phyloP scores from a whole-genome alignment of 2,329 filamentous ascomycete species.

The Polytolypa hystricis region DNA sequence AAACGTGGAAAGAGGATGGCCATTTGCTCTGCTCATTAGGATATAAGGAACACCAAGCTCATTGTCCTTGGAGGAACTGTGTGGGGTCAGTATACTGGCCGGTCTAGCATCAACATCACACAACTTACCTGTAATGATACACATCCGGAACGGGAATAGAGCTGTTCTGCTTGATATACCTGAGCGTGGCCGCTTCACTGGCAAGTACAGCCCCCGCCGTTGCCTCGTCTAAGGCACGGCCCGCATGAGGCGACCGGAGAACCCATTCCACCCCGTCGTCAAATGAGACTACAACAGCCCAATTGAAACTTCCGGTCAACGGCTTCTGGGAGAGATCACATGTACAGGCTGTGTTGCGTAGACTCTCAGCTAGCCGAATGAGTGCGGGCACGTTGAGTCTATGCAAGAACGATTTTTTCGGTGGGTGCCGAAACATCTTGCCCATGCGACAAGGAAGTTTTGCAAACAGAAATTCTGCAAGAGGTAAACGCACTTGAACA shows the following conservation, averaged over 20 bases:
- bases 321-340: slow-evolving; percentile 16
- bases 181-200: slow-evolving; percentile 23
- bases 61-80: slow-evolving; percentile 12
- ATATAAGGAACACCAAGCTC: slow-evolving; percentile 23
- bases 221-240: slow-evolving; percentile 8
- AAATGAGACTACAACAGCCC: slow-evolving; percentile 21
- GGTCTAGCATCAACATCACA: neutral
- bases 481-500: too few relatives aligned
- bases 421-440: too few relatives aligned
- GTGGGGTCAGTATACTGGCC: neutral
- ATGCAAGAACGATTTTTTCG: too few relatives aligned
- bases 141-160: slow-evolving; percentile 23
- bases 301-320: slow-evolving; percentile 21
- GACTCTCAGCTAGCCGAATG: neutral
- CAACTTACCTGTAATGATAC: slow-evolving; percentile 16
- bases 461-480: too few relatives aligned
- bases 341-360: neutral
- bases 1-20: slow-evolving; percentile 13
- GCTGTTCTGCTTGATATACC: slow-evolving; percentile 19
- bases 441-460: too few relatives aligned
- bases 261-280: slow-evolving; percentile 22
- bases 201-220: slow-evolving; percentile 1
- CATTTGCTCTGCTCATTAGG: slow-evolving; percentile 23
- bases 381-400: neutral
- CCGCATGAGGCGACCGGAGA: slow-evolving; percentile 17